A percentile compares a stretch with the other conserved stretches of the same genome.
Conservation (phyloP, 768 basidiomycete species). For the Trametes sanguinea region DNA sequence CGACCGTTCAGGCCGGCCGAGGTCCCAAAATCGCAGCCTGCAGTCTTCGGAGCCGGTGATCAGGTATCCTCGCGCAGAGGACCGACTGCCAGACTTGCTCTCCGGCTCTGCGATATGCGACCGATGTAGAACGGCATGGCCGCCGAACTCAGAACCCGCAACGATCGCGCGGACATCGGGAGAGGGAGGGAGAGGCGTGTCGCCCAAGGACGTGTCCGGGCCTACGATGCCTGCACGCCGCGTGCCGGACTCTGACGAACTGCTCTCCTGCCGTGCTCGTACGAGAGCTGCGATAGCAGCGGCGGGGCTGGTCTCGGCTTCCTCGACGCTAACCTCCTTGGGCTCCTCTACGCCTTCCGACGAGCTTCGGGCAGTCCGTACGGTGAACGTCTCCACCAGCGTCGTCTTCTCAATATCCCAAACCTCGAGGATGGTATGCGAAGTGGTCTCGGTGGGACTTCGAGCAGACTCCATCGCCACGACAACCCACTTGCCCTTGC, state of each 20-base stretch:
- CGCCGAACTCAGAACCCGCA: constrained; percentile 77
- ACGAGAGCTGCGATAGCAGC: constrained; percentile 80
- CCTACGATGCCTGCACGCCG: constrained; percentile 20
- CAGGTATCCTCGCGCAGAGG: constrained; percentile 64
- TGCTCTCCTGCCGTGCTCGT: constrained; percentile 57
- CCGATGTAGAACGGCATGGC: constrained; percentile 49
- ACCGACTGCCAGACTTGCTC: constrained; percentile 39
- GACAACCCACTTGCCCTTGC: constrained; percentile 88
- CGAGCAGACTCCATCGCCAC: constrained; percentile 64
- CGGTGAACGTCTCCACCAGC: constrained; percentile 79
- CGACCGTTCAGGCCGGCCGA: constrained; percentile 71
- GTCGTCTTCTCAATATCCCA: constrained; percentile 88
- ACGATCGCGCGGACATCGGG: constrained; percentile 71
- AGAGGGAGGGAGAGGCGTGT: constrained; percentile 48
- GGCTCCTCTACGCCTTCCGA: constrained; percentile 56
- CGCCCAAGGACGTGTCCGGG: constrained; percentile 28
- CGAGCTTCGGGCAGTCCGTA: constrained; percentile 47
- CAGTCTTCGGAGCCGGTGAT: constrained; percentile 91
- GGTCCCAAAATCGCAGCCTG: constrained; percentile 86
- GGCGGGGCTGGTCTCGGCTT: constrained; percentile 65
- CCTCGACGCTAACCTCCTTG: constrained; percentile 50
- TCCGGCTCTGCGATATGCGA: constrained; percentile 28
- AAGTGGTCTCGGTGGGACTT: constrained; percentile 28
- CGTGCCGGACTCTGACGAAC: constrained; percentile 13
- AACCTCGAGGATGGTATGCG: constrained; percentile 68